Evolutionary conservation across 2,329 filamentous ascomycete genomes (phyloP).

Genomic region (Colletotrichum viniferum): DNA sequence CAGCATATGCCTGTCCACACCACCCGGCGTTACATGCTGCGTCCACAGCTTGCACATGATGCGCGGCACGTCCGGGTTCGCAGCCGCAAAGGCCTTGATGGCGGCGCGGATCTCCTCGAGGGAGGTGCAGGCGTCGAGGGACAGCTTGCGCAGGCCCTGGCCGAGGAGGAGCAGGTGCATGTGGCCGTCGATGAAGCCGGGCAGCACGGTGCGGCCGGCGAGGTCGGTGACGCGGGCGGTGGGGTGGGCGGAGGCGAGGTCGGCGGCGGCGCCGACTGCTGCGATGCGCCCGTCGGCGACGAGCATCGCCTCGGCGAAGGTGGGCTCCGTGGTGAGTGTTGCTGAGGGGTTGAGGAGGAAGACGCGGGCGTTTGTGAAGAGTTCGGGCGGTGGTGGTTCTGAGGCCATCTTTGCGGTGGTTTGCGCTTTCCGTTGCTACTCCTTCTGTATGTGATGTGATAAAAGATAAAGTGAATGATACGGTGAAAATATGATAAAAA

Average conservation of each 20-base stretch:
- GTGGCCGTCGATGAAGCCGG: conserved; percentile 63
- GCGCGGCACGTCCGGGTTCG: conserved; percentile 50
- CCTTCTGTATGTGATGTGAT: neutral
- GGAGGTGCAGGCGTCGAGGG: conserved; percentile 50
- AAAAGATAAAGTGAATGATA: neutral
- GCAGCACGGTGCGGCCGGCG: conserved; percentile 45
- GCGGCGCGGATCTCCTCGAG: conserved; percentile 53
- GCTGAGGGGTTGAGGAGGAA: conserved; percentile 13
- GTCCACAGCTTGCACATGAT: conserved; percentile 62
- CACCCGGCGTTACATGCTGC: conserved; percentile 51
- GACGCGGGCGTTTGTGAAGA: conserved; percentile 24
- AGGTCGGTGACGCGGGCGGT: conserved; percentile 16
- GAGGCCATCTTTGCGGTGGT: neutral
- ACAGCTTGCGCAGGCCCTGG: conserved; percentile 56
- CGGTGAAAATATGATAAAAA: neutral
- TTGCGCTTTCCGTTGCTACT: neutral
- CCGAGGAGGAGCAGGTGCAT: conserved; percentile 60
- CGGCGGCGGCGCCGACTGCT: conserved; percentile 7
- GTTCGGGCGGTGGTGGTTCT: neutral
- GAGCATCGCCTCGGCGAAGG: conserved; percentile 23
- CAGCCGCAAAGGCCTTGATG: conserved; percentile 49
- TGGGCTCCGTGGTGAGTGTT: conserved; percentile 13
- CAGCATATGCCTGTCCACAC: conserved; percentile 51
- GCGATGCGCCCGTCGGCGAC: conserved; percentile 19
- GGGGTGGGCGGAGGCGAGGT: neutral